A percentile compares a stretch with the other conserved stretches of the same genome.
Conservation (phyloP, 2,329 filamentous ascomycete genomes). For the Sarocladiaceae sp. region DNA sequence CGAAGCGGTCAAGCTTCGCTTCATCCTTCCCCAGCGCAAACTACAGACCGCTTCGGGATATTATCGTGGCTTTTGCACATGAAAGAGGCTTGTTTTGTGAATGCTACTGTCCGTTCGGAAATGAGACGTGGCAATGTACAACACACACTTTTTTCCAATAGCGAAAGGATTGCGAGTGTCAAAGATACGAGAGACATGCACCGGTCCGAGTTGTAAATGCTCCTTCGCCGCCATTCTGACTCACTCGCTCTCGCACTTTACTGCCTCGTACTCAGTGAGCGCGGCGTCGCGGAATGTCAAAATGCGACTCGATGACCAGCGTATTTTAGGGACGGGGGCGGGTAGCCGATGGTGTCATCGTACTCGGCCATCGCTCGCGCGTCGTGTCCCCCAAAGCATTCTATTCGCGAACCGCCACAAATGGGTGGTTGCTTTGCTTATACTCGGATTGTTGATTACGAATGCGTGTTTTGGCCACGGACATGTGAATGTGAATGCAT, state of each 20-base stretch:
- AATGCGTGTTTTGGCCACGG: too few species aligned
- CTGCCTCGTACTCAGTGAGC: neutral
- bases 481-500: too few species aligned
- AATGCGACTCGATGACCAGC: too few species aligned
- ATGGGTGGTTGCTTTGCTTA: too few species aligned
- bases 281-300: too few species aligned
- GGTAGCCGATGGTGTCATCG: neutral
- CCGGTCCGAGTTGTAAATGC: too few species aligned
- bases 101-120: neutral
- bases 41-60: neutral
- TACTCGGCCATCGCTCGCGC: neutral
- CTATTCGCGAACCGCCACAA: neutral
- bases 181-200: neutral
- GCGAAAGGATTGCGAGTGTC: too few species aligned
- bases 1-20: conserved; percentile 2
- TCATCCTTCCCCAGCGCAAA: neutral
- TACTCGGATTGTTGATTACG: too few species aligned
- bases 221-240: neutral
- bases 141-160: neutral
- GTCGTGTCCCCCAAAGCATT: neutral
- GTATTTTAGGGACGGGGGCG: too few species aligned
- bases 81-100: too few species aligned
- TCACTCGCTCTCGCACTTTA: neutral
- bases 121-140: conserved; percentile 9
- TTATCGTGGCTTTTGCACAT: neutral